A percentile compares a stretch with the other conserved stretches of the same genome.
Evolutionary conservation across 441 rosid genomes (phyloP).

Genomic region (Pelargonium myrrhifolium): DNA sequence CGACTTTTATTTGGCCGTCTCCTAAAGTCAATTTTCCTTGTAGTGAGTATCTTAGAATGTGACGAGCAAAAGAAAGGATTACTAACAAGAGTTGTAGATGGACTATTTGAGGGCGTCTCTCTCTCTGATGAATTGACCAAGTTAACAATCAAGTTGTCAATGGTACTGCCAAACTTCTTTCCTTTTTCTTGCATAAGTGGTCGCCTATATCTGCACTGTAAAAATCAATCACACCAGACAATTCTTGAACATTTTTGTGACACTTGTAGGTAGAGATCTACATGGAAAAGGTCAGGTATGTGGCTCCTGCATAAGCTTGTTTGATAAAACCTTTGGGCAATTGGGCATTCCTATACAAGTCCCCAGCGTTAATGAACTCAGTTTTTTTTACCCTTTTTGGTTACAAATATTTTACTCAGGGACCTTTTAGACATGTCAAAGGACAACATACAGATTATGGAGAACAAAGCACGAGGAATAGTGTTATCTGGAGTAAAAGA

Average conservation of each 20-base stretch:
- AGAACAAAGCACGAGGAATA: constrained; percentile 60
- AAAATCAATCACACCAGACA: constrained; percentile 10
- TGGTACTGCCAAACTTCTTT: constrained; percentile 32
- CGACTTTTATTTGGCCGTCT: no score
- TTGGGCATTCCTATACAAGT: background rate
- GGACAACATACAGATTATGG: constrained; percentile 76
- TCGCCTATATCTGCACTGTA: background rate
- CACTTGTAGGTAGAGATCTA: constrained; percentile 69
- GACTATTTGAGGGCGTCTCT: constrained; percentile 40
- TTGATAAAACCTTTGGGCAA: background rate
- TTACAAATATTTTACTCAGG: constrained; percentile 25
- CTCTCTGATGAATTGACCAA: constrained; percentile 35
- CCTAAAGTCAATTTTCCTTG: no score
- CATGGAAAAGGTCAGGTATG: constrained; percentile 87
- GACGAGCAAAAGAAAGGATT: constrained; percentile 61
- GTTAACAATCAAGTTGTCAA: constrained; percentile 46
- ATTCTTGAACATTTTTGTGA: constrained; percentile 11
- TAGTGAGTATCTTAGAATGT: constrained; percentile 41
- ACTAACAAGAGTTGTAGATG: constrained; percentile 57
- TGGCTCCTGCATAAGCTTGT: constrained; percentile 7
- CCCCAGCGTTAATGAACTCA: background rate
- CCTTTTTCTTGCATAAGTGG: background rate
- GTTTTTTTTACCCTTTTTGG: background rate
- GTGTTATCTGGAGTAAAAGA: constrained; percentile 61
- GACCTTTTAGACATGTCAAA: constrained; percentile 75